These are phyloP conservation scores for Populus nigra DNA, from an alignment of 345 rosid genomes.

Conservation along the genomic window DNA sequence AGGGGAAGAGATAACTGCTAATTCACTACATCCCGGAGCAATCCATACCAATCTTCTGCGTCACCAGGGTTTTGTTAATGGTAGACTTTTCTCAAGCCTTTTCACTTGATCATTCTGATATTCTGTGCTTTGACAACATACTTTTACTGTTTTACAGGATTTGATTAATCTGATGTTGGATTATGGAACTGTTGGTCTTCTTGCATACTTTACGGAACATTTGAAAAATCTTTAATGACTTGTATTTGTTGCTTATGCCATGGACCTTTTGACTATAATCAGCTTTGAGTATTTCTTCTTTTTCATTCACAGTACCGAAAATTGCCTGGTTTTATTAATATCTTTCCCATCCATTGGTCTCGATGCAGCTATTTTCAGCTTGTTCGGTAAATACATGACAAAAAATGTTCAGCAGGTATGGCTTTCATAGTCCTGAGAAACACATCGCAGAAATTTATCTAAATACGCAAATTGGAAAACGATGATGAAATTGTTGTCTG, in stretches of 20 bases:
- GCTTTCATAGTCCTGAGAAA: not conserved
- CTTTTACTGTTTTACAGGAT: not conserved
- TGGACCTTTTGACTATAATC: not conserved
- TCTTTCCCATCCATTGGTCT: not conserved
- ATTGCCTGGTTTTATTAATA: too few species aligned
- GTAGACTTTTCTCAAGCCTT: not conserved
- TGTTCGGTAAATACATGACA: not conserved
- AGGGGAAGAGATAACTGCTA: conserved; percentile 14
- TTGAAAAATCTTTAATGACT: not conserved
- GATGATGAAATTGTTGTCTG: not conserved
- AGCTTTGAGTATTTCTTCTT: not conserved
- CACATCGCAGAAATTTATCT: not conserved
- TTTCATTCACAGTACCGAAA: not conserved
- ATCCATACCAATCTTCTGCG: conserved; percentile 11
- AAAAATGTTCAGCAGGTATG: conserved; percentile 70
- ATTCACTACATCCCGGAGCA: conserved; percentile 22
- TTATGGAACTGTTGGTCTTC: not conserved
- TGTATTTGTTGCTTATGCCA: not conserved
- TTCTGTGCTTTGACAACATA: not conserved
- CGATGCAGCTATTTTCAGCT: not conserved
- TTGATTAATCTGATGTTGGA: not conserved
- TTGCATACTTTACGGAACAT: not conserved
- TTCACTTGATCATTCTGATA: not conserved
- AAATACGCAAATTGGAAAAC: not conserved
- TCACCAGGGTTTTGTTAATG: not conserved